Conservation (phyloP, 164 flowering plant genomes). For the Liquidambar formosana region DNA sequence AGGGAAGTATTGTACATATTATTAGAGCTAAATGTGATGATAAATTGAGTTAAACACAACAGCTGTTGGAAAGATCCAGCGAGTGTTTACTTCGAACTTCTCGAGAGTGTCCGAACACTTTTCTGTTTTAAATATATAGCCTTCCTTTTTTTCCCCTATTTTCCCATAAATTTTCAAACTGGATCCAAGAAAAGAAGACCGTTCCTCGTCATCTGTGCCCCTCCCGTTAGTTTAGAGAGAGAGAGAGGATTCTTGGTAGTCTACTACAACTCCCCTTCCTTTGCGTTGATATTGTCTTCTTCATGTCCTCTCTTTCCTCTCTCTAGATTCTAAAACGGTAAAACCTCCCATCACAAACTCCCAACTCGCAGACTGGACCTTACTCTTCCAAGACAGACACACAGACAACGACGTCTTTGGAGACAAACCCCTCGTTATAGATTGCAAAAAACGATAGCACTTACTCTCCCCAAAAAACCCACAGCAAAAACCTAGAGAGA, state of each 20-base stretch:
- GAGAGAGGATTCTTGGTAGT: no score
- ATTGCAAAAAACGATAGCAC: background rate
- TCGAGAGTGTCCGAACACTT: no score
- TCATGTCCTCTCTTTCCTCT: slow-evolving; percentile 6
- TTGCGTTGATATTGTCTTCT: slow-evolving; percentile 13
- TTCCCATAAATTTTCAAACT: slow-evolving; percentile 5
- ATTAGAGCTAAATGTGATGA: no score
- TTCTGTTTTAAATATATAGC: background rate
- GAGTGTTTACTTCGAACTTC: no score
- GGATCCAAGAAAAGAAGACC: slow-evolving; percentile 53
- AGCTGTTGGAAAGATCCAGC: no score
- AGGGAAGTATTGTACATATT: no score
- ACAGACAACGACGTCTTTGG: slow-evolving; percentile 20
- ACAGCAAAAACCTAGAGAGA: background rate
- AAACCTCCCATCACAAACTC: background rate
- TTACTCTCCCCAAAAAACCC: background rate
- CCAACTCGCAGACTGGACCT: background rate
- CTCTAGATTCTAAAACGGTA: background rate
- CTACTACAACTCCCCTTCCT: background rate
- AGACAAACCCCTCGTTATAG: background rate
- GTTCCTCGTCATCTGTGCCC: slow-evolving; percentile 47
- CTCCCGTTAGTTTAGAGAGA: background rate
- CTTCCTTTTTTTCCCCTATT: background rate
- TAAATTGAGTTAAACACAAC: no score
- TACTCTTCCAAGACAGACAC: background rate